Conservation (phyloP, 1,139 yeast species). For the Spathaspora sp. region DNA sequence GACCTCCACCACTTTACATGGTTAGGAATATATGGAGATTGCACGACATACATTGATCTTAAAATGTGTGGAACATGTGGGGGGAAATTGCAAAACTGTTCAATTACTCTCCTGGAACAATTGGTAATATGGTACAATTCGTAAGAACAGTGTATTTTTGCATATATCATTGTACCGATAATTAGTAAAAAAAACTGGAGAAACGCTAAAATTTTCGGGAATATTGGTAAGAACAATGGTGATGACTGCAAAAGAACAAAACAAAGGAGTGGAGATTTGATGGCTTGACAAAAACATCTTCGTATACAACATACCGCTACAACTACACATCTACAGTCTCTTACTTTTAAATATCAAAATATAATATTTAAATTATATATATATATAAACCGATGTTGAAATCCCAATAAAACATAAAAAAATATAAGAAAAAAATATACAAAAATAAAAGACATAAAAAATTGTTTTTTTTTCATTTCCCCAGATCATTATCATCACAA, state of each 20-base stretch:
- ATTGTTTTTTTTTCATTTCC: conserved; percentile 8
- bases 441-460: conserved; percentile 20
- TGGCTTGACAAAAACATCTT: neutral
- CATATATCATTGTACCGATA: neutral
- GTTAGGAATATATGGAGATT: too few species aligned
- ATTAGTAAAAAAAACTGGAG: neutral
- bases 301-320: neutral
- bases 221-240: neutral
- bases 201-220: neutral
- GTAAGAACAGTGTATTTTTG: neutral
- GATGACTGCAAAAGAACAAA: neutral
- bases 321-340: neutral
- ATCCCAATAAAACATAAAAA: conserved; percentile 36
- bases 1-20: too few species aligned
- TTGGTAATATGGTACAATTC: neutral
- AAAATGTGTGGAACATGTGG: too few species aligned
- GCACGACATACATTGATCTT: too few species aligned
- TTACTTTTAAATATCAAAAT: conserved; percentile 1
- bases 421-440: conserved; percentile 20
- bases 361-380: conserved; percentile 4
- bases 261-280: neutral
- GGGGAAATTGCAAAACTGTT: too few species aligned
- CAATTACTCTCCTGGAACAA: too few species aligned
- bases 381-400: conserved; percentile 34
- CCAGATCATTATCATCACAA: conserved; percentile 17